A percentile compares a stretch with the other conserved stretches of the same genome.
phyloP scores from a whole-genome alignment of 306 rosid genomes.

The Sphenostylis stenocarpa region DNA sequence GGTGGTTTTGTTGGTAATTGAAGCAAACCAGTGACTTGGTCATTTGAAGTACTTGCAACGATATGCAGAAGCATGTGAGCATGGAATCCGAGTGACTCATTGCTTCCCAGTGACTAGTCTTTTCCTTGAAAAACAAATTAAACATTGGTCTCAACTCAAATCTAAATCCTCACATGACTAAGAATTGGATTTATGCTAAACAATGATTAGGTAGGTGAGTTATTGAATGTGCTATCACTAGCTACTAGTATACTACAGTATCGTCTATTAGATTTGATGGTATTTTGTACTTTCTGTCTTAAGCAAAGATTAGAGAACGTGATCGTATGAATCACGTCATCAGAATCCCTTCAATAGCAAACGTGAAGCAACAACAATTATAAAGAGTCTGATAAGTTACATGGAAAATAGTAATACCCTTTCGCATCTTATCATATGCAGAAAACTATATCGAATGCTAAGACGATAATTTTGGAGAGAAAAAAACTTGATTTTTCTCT shows the following conservation, averaged over 20 bases:
- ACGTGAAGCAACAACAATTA: not conserved
- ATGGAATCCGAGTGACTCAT: slow-evolving; percentile 29
- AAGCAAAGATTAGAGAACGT: not conserved
- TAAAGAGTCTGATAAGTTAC: not conserved
- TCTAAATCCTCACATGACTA: slow-evolving; percentile 4
- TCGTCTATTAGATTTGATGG: not conserved
- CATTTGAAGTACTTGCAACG: slow-evolving; percentile 37
- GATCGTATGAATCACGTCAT: not conserved
- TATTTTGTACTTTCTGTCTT: not conserved
- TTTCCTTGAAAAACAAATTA: not conserved
- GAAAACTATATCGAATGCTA: slow-evolving; percentile 1
- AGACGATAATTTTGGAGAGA: no score
- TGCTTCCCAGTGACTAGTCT: not conserved
- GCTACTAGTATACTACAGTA: not conserved
- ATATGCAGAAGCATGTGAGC: slow-evolving; percentile 32
- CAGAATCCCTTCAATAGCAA: not conserved
- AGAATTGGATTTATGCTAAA: not conserved
- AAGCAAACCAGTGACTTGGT: slow-evolving; percentile 26
- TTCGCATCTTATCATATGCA: not conserved
- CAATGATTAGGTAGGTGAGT: not conserved
- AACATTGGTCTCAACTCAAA: not conserved
- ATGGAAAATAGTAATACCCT: not conserved
- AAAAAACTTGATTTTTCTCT: no score
- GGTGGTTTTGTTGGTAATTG: slow-evolving; percentile 28
- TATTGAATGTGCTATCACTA: not conserved